A percentile compares a stretch with the other conserved stretches of the same genome.
Conservation (phyloP, 495 filamentous ascomycete species). For the Neurospora pannonica region DNA sequence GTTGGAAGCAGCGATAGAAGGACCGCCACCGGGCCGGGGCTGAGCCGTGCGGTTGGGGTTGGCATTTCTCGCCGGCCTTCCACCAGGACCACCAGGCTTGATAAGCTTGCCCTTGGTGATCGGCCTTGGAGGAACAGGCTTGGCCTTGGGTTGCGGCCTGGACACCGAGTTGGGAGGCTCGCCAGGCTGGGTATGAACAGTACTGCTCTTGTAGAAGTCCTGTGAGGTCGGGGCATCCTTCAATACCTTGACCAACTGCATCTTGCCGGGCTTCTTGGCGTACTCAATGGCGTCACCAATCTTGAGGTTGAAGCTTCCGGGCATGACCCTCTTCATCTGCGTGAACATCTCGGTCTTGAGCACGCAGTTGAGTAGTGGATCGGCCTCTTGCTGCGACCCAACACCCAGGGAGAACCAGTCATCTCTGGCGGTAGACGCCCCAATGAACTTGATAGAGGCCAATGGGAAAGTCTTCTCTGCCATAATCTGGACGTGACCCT, state of each 20-base stretch:
- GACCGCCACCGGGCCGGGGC: slow-evolving; percentile 24
- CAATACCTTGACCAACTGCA: slow-evolving; percentile 72
- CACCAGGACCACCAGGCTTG: slow-evolving; percentile 77
- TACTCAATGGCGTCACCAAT: slow-evolving; percentile 83
- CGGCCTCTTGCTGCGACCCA: slow-evolving; percentile 79
- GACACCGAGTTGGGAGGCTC: slow-evolving; percentile 78
- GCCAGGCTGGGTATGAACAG: slow-evolving; percentile 76
- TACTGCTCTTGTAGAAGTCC: slow-evolving; percentile 89
- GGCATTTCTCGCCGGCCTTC: slow-evolving; percentile 61
- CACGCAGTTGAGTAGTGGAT: slow-evolving; percentile 83
- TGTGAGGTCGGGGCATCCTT: slow-evolving; percentile 71
- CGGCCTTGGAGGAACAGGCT: slow-evolving; percentile 73
- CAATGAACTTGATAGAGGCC: slow-evolving; percentile 77
- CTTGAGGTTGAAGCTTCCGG: slow-evolving; percentile 70
- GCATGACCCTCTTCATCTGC: slow-evolving; percentile 66
- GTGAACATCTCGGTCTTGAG: slow-evolving; percentile 98
- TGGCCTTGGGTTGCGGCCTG: slow-evolving; percentile 73
- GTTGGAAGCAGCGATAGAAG: slow-evolving; percentile 8
- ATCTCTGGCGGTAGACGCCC: slow-evolving; percentile 70
- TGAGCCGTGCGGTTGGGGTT: slow-evolving; percentile 40
- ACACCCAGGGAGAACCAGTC: slow-evolving; percentile 95
- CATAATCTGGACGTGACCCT: slow-evolving; percentile 69
- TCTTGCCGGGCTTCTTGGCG: slow-evolving; percentile 96
- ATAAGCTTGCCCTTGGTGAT: slow-evolving; percentile 88
- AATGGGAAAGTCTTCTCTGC: slow-evolving; percentile 74